Percentiles rank a stretch among this genome's conserved stretches.
Conservation (phyloP, 805 yeast genomes). For the Kuraishia piskuri region DNA sequence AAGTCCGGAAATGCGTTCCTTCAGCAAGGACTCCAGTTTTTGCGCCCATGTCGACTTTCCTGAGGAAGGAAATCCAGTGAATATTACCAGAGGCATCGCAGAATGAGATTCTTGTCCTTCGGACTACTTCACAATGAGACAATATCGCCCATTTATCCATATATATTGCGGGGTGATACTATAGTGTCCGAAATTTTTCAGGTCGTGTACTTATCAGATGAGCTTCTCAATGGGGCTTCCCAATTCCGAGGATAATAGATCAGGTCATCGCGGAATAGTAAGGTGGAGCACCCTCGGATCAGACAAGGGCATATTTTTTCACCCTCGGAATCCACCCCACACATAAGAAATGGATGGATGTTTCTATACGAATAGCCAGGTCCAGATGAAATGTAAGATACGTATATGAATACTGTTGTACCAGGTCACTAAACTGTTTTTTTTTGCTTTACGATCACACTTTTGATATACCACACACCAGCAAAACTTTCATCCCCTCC, state of each 20-base stretch:
- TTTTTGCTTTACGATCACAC: too few species aligned
- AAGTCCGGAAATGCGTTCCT: conserved; percentile 32
- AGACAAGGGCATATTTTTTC: not conserved
- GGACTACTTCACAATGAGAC: too few species aligned
- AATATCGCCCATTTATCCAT: too few species aligned
- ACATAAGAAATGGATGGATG: too few species aligned
- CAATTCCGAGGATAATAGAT: not conserved
- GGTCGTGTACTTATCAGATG: not conserved
- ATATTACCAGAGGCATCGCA: conserved; percentile 72
- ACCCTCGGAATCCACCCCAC: not conserved
- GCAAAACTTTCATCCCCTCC: not conserved
- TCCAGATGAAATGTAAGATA: too few species aligned
- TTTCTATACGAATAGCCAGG: not conserved
- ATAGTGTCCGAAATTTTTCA: not conserved
- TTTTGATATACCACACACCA: not conserved
- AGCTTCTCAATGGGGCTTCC: not conserved
- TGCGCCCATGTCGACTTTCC: conserved; percentile 78
- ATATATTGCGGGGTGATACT: too few species aligned
- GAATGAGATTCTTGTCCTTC: too few species aligned
- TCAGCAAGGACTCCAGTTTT: conserved; percentile 39
- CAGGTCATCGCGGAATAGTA: too few species aligned
- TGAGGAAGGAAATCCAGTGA: conserved; percentile 79
- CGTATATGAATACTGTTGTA: not conserved
- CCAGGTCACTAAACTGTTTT: too few species aligned
- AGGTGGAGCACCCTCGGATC: not conserved